These are phyloP conservation scores for Theileria sp. DNA, from an alignment of 169 alveolate species.

Conservation along the genomic window DNA sequence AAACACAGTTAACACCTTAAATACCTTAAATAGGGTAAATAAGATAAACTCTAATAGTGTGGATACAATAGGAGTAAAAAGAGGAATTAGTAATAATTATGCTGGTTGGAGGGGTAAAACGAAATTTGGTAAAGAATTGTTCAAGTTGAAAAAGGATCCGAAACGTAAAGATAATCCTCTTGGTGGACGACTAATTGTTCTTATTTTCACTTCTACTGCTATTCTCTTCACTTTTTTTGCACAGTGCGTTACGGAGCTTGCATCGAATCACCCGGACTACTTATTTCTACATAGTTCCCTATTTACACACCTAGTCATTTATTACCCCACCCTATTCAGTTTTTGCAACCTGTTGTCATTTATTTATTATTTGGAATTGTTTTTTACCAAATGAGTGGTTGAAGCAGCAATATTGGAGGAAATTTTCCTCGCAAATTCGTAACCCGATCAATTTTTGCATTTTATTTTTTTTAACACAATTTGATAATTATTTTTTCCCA, in stretches of 20 bases:
- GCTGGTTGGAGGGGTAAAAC: background rate
- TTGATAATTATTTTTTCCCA: background rate
- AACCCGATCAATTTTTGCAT: too few relatives aligned
- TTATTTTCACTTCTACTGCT: constrained; percentile 47
- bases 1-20: background rate
- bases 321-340: background rate
- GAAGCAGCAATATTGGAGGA: too few relatives aligned
- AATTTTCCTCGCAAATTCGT: too few relatives aligned
- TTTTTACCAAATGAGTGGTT: too few relatives aligned
- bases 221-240: constrained; percentile 65
- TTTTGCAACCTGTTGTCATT: too few relatives aligned
- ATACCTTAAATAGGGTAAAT: constrained; percentile 17
- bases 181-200: constrained; percentile 62
- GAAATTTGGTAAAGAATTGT: background rate
- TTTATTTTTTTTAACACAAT: too few relatives aligned
- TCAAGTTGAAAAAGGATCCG: constrained; percentile 57
- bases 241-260: constrained; percentile 34
- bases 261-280: too few relatives aligned
- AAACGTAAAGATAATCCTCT: constrained; percentile 66
- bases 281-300: too few relatives aligned
- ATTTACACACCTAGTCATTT: too few relatives aligned
- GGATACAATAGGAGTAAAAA: background rate
- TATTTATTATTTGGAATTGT: too few relatives aligned
- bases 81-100: background rate
- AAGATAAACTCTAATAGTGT: constrained; percentile 67